Evolutionary conservation across 805 yeast genomes (phyloP), one percentile per base, ranked within the genome.

Genomic region (Scheffersomyces stipitis): DNA sequence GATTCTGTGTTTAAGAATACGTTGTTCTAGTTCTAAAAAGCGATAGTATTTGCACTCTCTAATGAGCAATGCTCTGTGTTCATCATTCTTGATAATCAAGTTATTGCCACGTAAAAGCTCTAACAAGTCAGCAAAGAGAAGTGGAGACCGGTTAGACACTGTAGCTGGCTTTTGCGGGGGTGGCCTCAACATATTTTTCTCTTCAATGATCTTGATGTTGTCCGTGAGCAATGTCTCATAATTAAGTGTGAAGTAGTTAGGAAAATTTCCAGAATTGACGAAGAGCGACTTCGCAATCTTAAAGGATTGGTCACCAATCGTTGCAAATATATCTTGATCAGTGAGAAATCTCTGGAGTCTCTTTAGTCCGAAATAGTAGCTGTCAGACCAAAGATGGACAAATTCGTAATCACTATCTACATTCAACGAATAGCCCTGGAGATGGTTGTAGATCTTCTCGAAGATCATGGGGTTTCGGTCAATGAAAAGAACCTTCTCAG

Each of bases 11-110:
- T 74, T 73, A n/a, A 84, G 58, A 16, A 89, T 54, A 41, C 71
- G 61, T 61, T 88, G 95, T 54, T 85, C 95, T 26, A 89, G 64
- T 26, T 80, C 88, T 31, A 77, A 63, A 48, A 89, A 83, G 31
- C 91, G 69, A 57, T 86, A 89, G 60, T 84, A 89, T 30, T 75
- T 70, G 45, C 95, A 85, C 53, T 89, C 97, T 35, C 69, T 69
- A 6, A 83, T 57, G 40, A 89, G 64, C 12, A 75, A 57, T 7
- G 62, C 56, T 28, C 96, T 69, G 52, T 81, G 85, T 1, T 59
- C 56, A 28, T 80, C 83, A 37, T 72, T 66, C 30, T 53, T 51
- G 14, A 85, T 67, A 1, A 66, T 62, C 14, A 76, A 47, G 3
- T 62, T 53, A 26, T 77, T 74, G 0, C 90, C 90, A 41, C 73